Percentiles rank a stretch among this genome's conserved stretches.
These are phyloP conservation scores for Pleurotus cornucopiae DNA, from an alignment of 768 basidiomycete species.

Conservation along the genomic window DNA sequence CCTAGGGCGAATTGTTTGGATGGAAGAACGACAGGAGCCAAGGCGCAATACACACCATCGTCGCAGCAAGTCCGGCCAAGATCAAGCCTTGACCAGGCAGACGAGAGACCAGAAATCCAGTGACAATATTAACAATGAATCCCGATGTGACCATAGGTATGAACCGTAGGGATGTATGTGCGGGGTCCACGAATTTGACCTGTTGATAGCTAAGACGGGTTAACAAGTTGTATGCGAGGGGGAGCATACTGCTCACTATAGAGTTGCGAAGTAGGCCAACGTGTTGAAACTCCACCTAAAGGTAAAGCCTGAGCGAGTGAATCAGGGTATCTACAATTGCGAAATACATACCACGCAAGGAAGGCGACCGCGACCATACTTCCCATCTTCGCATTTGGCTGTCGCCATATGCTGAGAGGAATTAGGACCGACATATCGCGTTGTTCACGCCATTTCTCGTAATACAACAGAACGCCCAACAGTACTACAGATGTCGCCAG, in stretches of 20 bases:
- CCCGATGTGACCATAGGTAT: conserved; percentile 29
- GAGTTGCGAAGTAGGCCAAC: conserved; percentile 24
- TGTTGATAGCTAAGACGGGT: conserved; percentile 23
- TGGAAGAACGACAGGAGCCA: neutral
- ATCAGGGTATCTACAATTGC: neutral
- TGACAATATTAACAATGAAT: conserved; percentile 15
- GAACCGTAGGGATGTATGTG: conserved; percentile 26
- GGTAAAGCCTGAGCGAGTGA: neutral
- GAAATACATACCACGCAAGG: conserved; percentile 22
- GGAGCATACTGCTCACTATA: conserved; percentile 17
- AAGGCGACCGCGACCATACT: conserved; percentile 24
- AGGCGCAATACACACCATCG: conserved; percentile 18
- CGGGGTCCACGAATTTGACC: conserved; percentile 20
- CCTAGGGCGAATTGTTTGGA: conserved; percentile 13
- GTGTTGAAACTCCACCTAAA: conserved; percentile 25
- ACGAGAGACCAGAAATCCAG: conserved; percentile 17
- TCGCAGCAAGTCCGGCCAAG: conserved; percentile 21
- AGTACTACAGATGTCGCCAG: conserved; percentile 22
- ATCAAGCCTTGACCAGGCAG: conserved; percentile 25
- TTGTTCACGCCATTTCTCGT: conserved; percentile 24
- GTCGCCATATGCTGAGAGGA: conserved; percentile 28
- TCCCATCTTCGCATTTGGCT: conserved; percentile 23
- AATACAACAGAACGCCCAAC: conserved; percentile 20
- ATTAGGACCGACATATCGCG: conserved; percentile 22
- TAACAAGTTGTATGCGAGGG: neutral